Conservation (phyloP, 2,329 filamentous ascomycete species). For the Hypoxylon sp. region DNA sequence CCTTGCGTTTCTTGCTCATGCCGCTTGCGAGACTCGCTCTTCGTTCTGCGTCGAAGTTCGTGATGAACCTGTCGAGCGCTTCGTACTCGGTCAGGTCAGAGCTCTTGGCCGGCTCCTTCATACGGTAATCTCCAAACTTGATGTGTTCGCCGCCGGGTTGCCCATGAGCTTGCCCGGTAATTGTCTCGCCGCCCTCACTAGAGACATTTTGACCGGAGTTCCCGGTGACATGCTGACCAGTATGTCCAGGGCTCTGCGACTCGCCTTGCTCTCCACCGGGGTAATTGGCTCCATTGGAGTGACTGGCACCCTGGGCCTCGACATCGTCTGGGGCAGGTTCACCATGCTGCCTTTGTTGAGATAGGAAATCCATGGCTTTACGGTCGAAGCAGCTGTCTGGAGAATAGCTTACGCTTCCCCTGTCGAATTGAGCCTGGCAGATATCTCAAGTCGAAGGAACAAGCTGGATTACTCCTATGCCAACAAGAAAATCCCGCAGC, state of each 20-base stretch:
- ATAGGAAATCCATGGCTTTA: slow-evolving; percentile 47
- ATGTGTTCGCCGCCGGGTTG: slow-evolving; percentile 43
- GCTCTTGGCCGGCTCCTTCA: slow-evolving; percentile 40
- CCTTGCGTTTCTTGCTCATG: slow-evolving; percentile 52
- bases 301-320: slow-evolving; percentile 48
- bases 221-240: neutral
- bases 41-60: slow-evolving; percentile 51
- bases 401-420: slow-evolving; percentile 4
- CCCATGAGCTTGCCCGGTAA: neutral
- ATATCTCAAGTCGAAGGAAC: slow-evolving; percentile 24
- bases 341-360: slow-evolving; percentile 35
- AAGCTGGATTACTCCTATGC: neutral
- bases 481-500: slow-evolving; percentile 35
- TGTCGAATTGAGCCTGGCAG: slow-evolving; percentile 6
- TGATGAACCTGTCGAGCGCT: slow-evolving; percentile 55
- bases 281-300: slow-evolving; percentile 35
- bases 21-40: slow-evolving; percentile 46
- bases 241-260: neutral
- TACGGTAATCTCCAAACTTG: slow-evolving; percentile 46
- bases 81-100: slow-evolving; percentile 54
- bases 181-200: neutral
- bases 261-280: slow-evolving; percentile 8
- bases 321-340: slow-evolving; percentile 45
- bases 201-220: neutral
- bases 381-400: slow-evolving; percentile 1